Conservation (phyloP, 2,329 filamentous ascomycete species). For the Mollisiaceae sp. region DNA sequence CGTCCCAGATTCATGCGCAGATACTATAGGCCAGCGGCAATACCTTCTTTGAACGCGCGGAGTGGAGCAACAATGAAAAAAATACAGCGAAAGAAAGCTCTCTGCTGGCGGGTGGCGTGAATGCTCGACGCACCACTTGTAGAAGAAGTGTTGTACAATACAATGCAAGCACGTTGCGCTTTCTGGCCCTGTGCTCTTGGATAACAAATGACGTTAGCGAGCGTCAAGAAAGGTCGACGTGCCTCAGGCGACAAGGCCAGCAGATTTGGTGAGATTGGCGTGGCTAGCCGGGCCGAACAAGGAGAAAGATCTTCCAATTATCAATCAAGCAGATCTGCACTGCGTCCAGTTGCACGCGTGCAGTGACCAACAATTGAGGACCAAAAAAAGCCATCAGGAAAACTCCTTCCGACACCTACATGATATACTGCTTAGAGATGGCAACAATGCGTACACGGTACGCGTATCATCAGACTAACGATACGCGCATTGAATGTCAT, state of each 20-base stretch:
- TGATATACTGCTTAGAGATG: background rate
- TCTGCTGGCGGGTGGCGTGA: conserved; percentile 3
- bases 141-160: conserved; percentile 8
- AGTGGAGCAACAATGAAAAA: background rate
- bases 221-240: background rate
- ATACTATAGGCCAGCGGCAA: background rate
- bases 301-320: background rate
- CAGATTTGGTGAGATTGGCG: background rate
- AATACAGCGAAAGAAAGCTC: background rate
- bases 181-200: background rate
- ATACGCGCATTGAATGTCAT: conserved; percentile 2
- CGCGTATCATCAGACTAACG: conserved; percentile 1
- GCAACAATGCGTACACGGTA: background rate
- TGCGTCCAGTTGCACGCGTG: background rate
- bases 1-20: conserved; percentile 15
- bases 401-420: conserved; percentile 4
- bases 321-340: background rate
- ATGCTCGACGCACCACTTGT: conserved; percentile 1
- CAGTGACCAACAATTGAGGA: background rate
- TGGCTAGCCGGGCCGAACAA: background rate
- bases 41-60: background rate
- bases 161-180: conserved; percentile 10
- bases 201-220: conserved; percentile 3
- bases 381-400: background rate
- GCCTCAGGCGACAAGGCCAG: background rate